Evolutionary conservation across 2,329 filamentous ascomycete species (phyloP).

Genomic region (Aspergillus piperis): DNA sequence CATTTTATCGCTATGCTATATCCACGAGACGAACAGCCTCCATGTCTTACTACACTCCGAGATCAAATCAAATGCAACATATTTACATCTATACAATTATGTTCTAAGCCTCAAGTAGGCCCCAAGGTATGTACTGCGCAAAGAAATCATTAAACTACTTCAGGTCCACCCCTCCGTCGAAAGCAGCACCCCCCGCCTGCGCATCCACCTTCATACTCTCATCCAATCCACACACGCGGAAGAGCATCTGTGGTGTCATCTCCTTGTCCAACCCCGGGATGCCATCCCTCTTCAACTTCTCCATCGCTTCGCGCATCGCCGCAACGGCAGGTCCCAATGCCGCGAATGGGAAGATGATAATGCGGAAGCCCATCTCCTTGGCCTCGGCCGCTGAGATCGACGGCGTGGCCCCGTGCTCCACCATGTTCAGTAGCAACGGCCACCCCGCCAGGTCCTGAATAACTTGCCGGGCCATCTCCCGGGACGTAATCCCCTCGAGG

Average conservation of each 20-base stretch:
- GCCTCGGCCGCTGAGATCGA: slow-evolving; percentile 41
- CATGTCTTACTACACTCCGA: not conserved
- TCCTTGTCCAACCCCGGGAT: slow-evolving; percentile 32
- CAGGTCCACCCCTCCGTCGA: slow-evolving; percentile 35
- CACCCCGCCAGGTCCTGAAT: slow-evolving; percentile 40
- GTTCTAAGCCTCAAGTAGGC: not conserved
- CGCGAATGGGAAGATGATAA: slow-evolving; percentile 48
- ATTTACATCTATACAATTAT: not conserved
- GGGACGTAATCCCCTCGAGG: slow-evolving; percentile 43
- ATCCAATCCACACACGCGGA: slow-evolving; percentile 47
- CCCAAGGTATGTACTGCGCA: not conserved
- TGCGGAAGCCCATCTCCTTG: slow-evolving; percentile 42
- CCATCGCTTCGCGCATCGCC: slow-evolving; percentile 39
- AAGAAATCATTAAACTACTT: slow-evolving; percentile 9
- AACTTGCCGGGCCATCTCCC: slow-evolving; percentile 39
- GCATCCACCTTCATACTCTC: slow-evolving; percentile 45
- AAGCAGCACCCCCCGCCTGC: slow-evolving; percentile 40
- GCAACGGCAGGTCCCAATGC: slow-evolving; percentile 40
- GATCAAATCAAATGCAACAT: not conserved
- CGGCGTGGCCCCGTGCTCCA: slow-evolving; percentile 47
- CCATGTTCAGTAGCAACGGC: slow-evolving; percentile 48
- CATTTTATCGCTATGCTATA: too few relatives aligned
- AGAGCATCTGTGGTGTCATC: slow-evolving; percentile 42
- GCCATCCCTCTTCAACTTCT: slow-evolving; percentile 40
- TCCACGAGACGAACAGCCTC: too few relatives aligned